phyloP scores from a whole-genome alignment of 75 land plant genomes.

The Cryptomeria japonica region DNA sequence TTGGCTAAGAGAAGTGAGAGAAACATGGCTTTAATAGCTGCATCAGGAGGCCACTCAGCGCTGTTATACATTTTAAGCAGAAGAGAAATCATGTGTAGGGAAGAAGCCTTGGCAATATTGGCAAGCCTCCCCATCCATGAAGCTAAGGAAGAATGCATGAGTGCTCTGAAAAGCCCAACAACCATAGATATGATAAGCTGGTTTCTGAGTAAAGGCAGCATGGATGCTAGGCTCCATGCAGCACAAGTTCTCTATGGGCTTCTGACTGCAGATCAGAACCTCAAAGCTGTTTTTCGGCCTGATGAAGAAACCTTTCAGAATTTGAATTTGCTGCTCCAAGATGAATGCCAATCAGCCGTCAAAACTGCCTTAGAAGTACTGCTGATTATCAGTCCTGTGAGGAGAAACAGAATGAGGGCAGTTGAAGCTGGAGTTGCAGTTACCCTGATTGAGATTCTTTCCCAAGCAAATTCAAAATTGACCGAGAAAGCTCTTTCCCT shows the following conservation, averaged over 20 bases:
- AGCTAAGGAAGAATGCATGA: not conserved
- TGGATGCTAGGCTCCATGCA: constrained; percentile 6
- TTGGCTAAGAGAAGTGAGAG: constrained; percentile 51
- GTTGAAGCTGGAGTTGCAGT: constrained; percentile 33
- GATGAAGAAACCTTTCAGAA: not conserved
- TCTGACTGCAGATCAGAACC: not conserved
- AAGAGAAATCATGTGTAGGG: not conserved
- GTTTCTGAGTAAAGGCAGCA: constrained; percentile 1
- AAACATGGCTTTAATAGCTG: constrained; percentile 39
- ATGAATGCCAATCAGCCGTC: not conserved
- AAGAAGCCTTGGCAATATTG: constrained; percentile 2
- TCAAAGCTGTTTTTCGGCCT: not conserved
- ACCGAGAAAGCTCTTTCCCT: constrained; percentile 20
- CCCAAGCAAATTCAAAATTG: constrained; percentile 15
- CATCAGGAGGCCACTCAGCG: not conserved
- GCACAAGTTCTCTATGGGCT: not conserved
- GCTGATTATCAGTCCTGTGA: constrained; percentile 30
- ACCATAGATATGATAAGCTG: not conserved
- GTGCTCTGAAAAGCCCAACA: not conserved
- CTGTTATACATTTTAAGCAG: not conserved
- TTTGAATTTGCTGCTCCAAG: not conserved
- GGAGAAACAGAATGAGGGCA: constrained; percentile 44
- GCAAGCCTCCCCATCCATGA: not conserved
- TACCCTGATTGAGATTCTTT: constrained; percentile 23
- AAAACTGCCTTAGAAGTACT: constrained; percentile 34